Percentiles rank a stretch among this genome's conserved stretches.
Conservation (phyloP, 352 stramenopile genomes). For the Phytophthora sansomeana region DNA sequence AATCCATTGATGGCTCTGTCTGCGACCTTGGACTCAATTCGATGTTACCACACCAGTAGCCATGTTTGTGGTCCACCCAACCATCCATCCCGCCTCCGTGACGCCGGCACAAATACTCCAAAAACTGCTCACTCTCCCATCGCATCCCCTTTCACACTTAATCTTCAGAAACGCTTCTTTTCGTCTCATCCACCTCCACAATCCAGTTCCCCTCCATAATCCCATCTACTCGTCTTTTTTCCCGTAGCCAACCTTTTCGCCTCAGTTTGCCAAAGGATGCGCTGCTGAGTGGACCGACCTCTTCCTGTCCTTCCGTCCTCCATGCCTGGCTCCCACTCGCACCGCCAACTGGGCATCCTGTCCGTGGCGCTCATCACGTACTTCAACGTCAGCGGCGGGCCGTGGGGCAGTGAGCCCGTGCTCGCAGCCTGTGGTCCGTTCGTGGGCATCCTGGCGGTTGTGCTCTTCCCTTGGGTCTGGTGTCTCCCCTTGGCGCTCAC, state of each 20-base stretch:
- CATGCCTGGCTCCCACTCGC: slow-evolving; percentile 72
- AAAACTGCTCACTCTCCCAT: too few species aligned
- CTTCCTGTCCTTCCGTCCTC: slow-evolving; percentile 5
- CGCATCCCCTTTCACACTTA: too few species aligned
- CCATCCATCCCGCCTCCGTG: too few species aligned
- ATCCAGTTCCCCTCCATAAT: background rate
- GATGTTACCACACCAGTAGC: too few species aligned
- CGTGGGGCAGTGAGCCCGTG: slow-evolving; percentile 74
- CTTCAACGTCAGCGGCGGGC: slow-evolving; percentile 79
- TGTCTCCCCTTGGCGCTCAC: slow-evolving; percentile 73
- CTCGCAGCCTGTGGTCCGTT: slow-evolving; percentile 69
- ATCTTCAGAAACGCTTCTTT: too few species aligned
- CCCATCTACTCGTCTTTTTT: too few species aligned
- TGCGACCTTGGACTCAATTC: too few species aligned
- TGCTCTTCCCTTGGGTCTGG: slow-evolving; percentile 78
- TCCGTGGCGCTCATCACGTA: slow-evolving; percentile 83
- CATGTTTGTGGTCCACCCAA: too few species aligned
- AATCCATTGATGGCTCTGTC: too few species aligned
- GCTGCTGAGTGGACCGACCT: slow-evolving; percentile 6
- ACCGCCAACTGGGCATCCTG: slow-evolving; percentile 69
- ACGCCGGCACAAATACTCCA: too few species aligned
- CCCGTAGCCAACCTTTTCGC: background rate
- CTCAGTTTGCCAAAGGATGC: slow-evolving; percentile 26
- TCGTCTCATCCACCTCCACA: background rate
- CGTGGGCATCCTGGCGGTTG: slow-evolving; percentile 66